A percentile compares a stretch with the other conserved stretches of the same genome.
These are phyloP conservation scores for Aspergillus caelatus DNA, from an alignment of 2,329 filamentous ascomycete genomes.

Conservation along the genomic window DNA sequence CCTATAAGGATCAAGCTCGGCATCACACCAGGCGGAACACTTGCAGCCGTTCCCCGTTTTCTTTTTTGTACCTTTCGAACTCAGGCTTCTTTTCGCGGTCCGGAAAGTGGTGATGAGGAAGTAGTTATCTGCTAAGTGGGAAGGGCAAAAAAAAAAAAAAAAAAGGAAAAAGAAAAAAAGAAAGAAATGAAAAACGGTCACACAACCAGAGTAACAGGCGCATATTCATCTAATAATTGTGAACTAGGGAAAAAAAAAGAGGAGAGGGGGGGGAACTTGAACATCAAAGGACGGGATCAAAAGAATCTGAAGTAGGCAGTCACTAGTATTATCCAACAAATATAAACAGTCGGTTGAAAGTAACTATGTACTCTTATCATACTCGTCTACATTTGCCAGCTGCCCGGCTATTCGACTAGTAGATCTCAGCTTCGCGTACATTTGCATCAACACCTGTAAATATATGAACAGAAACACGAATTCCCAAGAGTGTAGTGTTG, in stretches of 20 bases:
- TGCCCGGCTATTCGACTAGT: not conserved
- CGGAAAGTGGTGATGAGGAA: not conserved
- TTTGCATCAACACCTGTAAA: no score
- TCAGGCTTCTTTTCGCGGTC: not conserved
- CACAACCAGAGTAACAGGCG: not conserved
- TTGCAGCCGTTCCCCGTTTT: slow-evolving; percentile 24
- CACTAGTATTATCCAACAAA: no score
- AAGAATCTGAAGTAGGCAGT: no score
- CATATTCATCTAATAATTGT: not conserved
- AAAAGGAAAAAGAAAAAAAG: not conserved
- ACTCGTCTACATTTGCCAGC: not conserved
- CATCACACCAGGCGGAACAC: slow-evolving; percentile 41
- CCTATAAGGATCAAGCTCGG: slow-evolving; percentile 15
- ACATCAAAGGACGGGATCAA: no score
- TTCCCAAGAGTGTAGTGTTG: no score
- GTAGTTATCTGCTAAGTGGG: not conserved
- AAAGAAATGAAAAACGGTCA: not conserved
- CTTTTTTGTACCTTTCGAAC: slow-evolving; percentile 11
- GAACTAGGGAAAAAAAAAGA: not conserved
- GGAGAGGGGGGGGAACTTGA: not conserved
- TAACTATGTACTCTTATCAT: not conserved
- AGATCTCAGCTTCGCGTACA: no score
- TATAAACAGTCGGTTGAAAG: not conserved
- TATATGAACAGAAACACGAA: no score
- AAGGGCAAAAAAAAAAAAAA: not conserved